phyloP scores from a whole-genome alignment of 805 yeast genomes.

The Candida namnaoensis region DNA sequence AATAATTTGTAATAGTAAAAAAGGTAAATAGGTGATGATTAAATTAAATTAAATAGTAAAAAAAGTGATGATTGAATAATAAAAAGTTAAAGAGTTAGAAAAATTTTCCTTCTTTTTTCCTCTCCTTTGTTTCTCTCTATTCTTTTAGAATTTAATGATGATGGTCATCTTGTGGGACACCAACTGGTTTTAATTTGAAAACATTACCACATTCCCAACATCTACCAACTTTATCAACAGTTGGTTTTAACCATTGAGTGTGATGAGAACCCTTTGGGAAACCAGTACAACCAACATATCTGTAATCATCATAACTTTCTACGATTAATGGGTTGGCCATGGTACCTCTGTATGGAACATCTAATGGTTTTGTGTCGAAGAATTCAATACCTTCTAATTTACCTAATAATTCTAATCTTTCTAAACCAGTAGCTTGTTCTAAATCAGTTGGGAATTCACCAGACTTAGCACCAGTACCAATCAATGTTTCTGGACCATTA shows the following conservation, averaged over 20 bases:
- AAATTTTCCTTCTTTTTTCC: too few relatives aligned
- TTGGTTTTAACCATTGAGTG: constrained; percentile 88
- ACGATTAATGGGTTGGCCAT: constrained; percentile 81
- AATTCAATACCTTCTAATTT: constrained; percentile 93
- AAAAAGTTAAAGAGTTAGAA: too few relatives aligned
- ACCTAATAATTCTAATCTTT: constrained; percentile 91
- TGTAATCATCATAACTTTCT: constrained; percentile 84
- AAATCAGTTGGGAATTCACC: constrained; percentile 88
- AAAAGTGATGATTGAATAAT: too few relatives aligned
- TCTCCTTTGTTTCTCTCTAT: too few relatives aligned
- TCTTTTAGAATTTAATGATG: constrained; percentile 7
- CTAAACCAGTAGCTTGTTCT: constrained; percentile 98
- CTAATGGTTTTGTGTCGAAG: constrained; percentile 83
- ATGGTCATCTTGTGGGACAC: constrained; percentile 62
- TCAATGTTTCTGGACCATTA: constrained; percentile 63
- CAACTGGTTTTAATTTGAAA: constrained; percentile 80
- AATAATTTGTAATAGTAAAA: too few relatives aligned
- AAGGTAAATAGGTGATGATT: too few relatives aligned
- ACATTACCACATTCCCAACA: constrained; percentile 99
- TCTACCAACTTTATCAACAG: constrained; percentile 76
- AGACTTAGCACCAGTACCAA: constrained; percentile 84
- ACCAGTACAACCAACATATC: constrained; percentile 97
- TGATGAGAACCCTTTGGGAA: constrained; percentile 89
- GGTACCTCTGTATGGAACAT: constrained; percentile 85
- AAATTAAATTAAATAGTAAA: too few relatives aligned